Conservation (phyloP, 2,329 filamentous ascomycete genomes). For the Aspergillus sp. region DNA sequence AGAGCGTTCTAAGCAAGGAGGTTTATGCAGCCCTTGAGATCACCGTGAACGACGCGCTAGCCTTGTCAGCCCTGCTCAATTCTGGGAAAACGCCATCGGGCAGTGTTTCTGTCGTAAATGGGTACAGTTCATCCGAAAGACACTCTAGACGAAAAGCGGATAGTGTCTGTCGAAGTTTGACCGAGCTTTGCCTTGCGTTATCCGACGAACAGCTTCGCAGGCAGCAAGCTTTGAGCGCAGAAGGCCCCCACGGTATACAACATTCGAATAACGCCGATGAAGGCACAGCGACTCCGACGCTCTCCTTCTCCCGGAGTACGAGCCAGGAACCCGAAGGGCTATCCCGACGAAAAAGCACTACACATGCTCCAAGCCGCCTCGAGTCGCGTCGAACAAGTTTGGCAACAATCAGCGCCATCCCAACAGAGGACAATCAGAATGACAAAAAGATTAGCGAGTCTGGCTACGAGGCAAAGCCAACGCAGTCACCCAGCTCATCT, state of each 20-base stretch:
- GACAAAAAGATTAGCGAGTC: conserved; percentile 8
- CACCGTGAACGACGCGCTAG: conserved; percentile 76
- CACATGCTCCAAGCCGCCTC: conserved; percentile 30
- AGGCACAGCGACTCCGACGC: conserved; percentile 25
- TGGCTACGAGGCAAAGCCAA: conserved; percentile 7
- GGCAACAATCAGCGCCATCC: conserved; percentile 23
- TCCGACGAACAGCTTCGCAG: conserved; percentile 55
- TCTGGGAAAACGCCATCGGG: conserved; percentile 62
- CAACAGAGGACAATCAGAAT: conserved; percentile 7
- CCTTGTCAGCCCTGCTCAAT: conserved; percentile 75
- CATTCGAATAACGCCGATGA: conserved; percentile 25
- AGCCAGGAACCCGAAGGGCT: conserved; percentile 39
- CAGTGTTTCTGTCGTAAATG: conserved; percentile 36
- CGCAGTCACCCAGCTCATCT: conserved; percentile 15
- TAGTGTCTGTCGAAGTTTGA: conserved; percentile 86
- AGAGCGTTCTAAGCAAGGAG: conserved; percentile 64
- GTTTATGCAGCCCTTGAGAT: conserved; percentile 78
- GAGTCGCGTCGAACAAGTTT: conserved; percentile 43
- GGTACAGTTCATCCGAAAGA: conserved; percentile 62
- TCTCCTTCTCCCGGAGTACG: conserved; percentile 36
- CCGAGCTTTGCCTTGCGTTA: conserved; percentile 85
- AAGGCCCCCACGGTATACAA: conserved; percentile 18
- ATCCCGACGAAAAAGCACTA: conserved; percentile 25
- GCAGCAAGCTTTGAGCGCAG: conserved; percentile 30
- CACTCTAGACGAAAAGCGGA: conserved; percentile 88